These are phyloP conservation scores for Candida ponderosae DNA, from an alignment of 805 yeast species.

Conservation along the genomic window DNA sequence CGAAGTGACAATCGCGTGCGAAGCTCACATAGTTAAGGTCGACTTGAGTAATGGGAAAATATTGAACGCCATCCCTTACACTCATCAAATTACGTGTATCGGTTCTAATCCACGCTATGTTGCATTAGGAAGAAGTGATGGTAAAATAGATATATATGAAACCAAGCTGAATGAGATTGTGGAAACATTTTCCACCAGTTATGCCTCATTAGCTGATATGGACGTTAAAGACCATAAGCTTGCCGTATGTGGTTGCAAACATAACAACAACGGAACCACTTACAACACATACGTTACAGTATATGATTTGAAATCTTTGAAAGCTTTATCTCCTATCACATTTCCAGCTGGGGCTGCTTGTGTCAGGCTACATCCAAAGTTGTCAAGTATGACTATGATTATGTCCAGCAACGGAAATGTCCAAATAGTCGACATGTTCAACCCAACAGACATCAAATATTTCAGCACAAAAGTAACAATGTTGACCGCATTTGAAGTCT, in stretches of 20 bases:
- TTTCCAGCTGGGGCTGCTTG: constrained; percentile 86
- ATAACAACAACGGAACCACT: not conserved
- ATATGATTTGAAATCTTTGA: constrained; percentile 69
- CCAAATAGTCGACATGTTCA: constrained; percentile 76
- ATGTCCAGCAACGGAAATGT: constrained; percentile 75
- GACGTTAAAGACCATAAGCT: constrained; percentile 58
- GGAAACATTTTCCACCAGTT: constrained; percentile 50
- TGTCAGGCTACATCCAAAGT: constrained; percentile 78
- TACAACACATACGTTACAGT: constrained; percentile 58
- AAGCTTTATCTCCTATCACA: constrained; percentile 70
- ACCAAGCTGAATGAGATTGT: constrained; percentile 39
- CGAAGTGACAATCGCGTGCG: constrained; percentile 38
- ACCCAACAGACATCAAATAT: constrained; percentile 59
- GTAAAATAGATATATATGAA: constrained; percentile 58
- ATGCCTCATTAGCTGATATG: constrained; percentile 54
- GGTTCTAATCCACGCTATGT: constrained; percentile 45
- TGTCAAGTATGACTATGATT: constrained; percentile 69
- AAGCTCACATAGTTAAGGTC: constrained; percentile 30
- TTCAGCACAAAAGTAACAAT: constrained; percentile 56
- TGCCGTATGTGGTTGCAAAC: constrained; percentile 67
- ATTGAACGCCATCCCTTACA: constrained; percentile 30
- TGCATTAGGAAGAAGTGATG: constrained; percentile 51
- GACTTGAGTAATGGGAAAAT: constrained; percentile 33
- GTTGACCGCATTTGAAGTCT: constrained; percentile 23
- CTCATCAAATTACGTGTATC: constrained; percentile 37